Base-by-base conservation (phyloP, 495 filamentous ascomycete species). In the Aspergillus carlsbadensis region DNA sequence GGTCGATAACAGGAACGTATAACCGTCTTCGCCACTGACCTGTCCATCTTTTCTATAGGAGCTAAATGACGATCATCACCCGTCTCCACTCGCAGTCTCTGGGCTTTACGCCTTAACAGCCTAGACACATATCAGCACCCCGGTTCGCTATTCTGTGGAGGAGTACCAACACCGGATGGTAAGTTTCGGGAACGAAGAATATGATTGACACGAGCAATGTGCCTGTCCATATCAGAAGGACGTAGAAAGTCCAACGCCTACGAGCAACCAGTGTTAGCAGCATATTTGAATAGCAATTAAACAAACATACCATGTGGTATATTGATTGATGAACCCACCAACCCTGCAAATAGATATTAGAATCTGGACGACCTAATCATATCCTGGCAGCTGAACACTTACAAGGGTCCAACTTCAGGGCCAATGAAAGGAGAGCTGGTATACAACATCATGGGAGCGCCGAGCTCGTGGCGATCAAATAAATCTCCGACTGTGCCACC, bases 401-500 rank as follows among this genome's bases (percentile, higher is more conserved):
- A 75, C 70, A 75, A 52, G 57, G 69, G 76, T 14, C 73, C 70
- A 35, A 74, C 53, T 46, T 73, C 74, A 42, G 84, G 86, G 14
- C 90, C 89, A 35, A 91, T 70, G 62, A 95, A 95, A 7, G 92
- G 93, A 56, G 71, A 74, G 8, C 68, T 68, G n/a, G 91, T 90
- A 64, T 92, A 96, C 10, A 96, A 65, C 86, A 89, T 87, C 87
- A 90, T 90, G 5, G 87, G 87, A 31, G 80, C 78, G 52, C 83
- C 84, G 47, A 97, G 85, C 47, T 92, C 81, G 43, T 89, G 77
- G 21, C 84, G 84, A 14, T 75, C 74, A 69, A 97, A 98, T 71
- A 97, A 72, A 67, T 98, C 92, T 10, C 91, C 92, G 4, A 96
- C 89, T 1, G 91, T 96, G 1, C 92, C 93, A 24, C 94, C 93